Percentiles rank a stretch among this genome's conserved stretches.
phyloP scores from a whole-genome alignment of 2,329 filamentous ascomycete species.

The Amphichorda felina region DNA sequence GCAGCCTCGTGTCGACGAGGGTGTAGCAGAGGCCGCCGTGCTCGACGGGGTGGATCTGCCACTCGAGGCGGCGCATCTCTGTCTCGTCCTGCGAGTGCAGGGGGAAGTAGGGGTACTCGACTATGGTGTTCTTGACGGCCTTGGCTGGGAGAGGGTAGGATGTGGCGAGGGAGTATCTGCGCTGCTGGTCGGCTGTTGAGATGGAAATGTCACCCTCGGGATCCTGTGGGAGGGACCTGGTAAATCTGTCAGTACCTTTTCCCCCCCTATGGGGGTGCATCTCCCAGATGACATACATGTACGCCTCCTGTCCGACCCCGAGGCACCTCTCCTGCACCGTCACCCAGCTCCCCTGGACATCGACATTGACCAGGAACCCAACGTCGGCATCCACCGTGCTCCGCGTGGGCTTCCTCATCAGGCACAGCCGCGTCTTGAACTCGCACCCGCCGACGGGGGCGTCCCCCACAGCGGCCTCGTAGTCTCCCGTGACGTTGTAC shows the following conservation, averaged over 20 bases:
- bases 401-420: conserved; percentile 2
- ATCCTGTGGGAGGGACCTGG: neutral
- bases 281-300: conserved; percentile 1
- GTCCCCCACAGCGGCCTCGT: neutral
- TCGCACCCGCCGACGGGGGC: neutral
- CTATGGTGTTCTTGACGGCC: neutral
- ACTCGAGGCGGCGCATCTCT: conserved; percentile 1
- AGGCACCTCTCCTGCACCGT: conserved; percentile 3
- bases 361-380: neutral
- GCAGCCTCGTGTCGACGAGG: conserved; percentile 2
- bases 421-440: conserved; percentile 3
- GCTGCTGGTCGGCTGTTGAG: neutral
- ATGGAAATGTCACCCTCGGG: neutral
- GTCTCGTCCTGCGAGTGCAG: neutral
- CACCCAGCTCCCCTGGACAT: neutral
- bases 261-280: too few species aligned
- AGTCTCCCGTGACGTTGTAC: conserved; percentile 2
- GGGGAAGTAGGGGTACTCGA: neutral
- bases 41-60: conserved; percentile 2
- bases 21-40: conserved; percentile 2
- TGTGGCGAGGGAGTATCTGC: neutral
- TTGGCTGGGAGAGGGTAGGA: neutral
- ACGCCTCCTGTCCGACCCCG: neutral
- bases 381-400: conserved; percentile 1
- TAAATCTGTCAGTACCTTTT: neutral